phyloP scores from a whole-genome alignment of 306 rosid genomes.

The Rubus idaeus region DNA sequence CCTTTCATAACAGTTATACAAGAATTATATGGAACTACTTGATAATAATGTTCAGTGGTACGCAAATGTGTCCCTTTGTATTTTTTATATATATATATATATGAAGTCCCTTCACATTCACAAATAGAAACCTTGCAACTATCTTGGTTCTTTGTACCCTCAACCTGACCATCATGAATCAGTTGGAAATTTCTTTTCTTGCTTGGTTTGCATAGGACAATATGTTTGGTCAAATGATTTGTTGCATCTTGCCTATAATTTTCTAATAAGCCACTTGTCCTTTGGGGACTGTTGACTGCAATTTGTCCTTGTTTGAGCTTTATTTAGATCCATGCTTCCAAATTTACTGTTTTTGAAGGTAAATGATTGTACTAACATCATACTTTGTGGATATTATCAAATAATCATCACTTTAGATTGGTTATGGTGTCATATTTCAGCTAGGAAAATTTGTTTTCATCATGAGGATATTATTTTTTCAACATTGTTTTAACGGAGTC shows the following conservation, averaged over 20 bases:
- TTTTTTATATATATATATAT: too few relatives aligned
- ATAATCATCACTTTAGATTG: constrained; percentile 19
- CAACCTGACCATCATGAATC: neutral
- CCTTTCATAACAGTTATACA: constrained; percentile 19
- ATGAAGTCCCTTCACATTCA: neutral
- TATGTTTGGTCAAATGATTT: neutral
- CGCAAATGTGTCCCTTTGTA: neutral
- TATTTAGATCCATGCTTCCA: constrained; percentile 3
- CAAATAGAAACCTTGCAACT: neutral
- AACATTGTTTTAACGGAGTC: neutral
- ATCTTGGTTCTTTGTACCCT: neutral
- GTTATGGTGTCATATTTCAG: constrained; percentile 20
- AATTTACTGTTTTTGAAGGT: too few relatives aligned
- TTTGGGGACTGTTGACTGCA: neutral
- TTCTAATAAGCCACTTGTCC: neutral
- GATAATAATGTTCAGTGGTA: constrained; percentile 17
- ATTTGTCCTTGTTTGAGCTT: neutral
- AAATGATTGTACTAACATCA: neutral
- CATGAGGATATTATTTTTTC: neutral
- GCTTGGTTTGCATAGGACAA: neutral
- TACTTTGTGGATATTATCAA: neutral
- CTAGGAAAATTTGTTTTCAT: neutral
- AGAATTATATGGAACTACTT: constrained; percentile 25
- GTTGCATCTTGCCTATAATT: constrained; percentile 6
- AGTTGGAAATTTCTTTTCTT: neutral